Conservation (phyloP, 108 stramenopile species). For the Nitzschia palea region DNA sequence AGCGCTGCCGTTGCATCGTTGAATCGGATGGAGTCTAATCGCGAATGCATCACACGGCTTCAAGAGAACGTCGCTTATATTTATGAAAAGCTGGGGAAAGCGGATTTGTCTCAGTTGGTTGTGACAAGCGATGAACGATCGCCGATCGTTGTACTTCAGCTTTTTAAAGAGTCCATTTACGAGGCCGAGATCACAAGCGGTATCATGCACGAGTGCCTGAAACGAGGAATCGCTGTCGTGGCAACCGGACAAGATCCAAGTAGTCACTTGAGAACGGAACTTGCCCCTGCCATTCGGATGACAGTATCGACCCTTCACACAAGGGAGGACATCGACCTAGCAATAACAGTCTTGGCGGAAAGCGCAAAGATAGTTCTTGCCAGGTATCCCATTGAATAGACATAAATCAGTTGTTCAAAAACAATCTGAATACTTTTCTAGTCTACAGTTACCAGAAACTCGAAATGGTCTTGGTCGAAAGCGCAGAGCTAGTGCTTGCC, state of each 20-base stretch:
- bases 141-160: constrained; percentile 71
- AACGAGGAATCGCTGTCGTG: constrained; percentile 63
- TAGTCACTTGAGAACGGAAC: constrained; percentile 54
- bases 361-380: constrained; percentile 13
- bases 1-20: constrained; percentile 71
- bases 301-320: constrained; percentile 69
- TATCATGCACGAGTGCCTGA: constrained; percentile 70
- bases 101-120: constrained; percentile 30
- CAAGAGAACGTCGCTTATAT: constrained; percentile 47
- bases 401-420: no score
- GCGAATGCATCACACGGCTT: constrained; percentile 25
- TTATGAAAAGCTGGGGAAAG: constrained; percentile 36
- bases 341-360: constrained; percentile 29
- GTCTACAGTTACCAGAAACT: no score
- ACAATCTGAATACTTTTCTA: no score
- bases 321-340: constrained; percentile 61
- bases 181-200: constrained; percentile 59
- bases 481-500: constrained; percentile 12
- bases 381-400: constrained; percentile 21
- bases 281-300: constrained; percentile 77
- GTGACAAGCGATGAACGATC: constrained; percentile 74
- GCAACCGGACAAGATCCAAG: constrained; percentile 62
- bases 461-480: constrained; percentile 15
- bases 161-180: constrained; percentile 55
- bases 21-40: constrained; percentile 32